A percentile compares a stretch with the other conserved stretches of the same genome.
Evolutionary conservation across 805 yeast genomes (phyloP).

Genomic region (Blastobotrys chiropterorum): DNA sequence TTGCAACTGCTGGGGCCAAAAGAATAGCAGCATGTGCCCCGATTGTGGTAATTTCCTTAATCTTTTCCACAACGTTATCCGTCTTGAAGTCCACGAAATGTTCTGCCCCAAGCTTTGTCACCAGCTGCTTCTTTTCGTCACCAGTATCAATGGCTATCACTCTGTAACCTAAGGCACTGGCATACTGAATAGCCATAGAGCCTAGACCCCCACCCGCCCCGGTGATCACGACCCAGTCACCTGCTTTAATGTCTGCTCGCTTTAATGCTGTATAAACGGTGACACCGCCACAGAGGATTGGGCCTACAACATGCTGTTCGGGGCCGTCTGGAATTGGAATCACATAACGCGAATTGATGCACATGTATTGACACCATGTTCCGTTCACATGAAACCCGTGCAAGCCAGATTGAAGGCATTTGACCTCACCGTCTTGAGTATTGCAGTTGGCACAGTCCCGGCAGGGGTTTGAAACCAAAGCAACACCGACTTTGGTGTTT

Average conservation of each 20-base stretch:
- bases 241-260: conserved; percentile 42
- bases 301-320: conserved; percentile 48
- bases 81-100: conserved; percentile 50
- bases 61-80: conserved; percentile 50
- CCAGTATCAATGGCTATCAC: conserved; percentile 55
- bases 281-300: conserved; percentile 57
- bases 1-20: conserved; percentile 66
- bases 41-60: conserved; percentile 55
- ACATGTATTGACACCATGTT: conserved; percentile 83
- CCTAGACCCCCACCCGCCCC: conserved; percentile 65
- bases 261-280: conserved; percentile 57
- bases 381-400: conserved; percentile 83
- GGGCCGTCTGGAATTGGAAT: conserved; percentile 69
- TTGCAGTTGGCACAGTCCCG: conserved; percentile 64
- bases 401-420: conserved; percentile 61
- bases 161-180: conserved; percentile 51
- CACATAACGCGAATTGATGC: conserved; percentile 83
- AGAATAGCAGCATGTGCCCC: conserved; percentile 74
- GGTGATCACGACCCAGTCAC: conserved; percentile 53
- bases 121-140: conserved; percentile 39
- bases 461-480: conserved; percentile 79
- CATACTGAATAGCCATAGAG: conserved; percentile 54
- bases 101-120: conserved; percentile 47
- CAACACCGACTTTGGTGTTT: conserved; percentile 78
- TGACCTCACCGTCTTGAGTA: conserved; percentile 51